Evolutionary conservation across 495 filamentous ascomycete species (phyloP), one percentile per base, ranked within the genome.

Genomic region (Cercophora newfieldiana): DNA sequence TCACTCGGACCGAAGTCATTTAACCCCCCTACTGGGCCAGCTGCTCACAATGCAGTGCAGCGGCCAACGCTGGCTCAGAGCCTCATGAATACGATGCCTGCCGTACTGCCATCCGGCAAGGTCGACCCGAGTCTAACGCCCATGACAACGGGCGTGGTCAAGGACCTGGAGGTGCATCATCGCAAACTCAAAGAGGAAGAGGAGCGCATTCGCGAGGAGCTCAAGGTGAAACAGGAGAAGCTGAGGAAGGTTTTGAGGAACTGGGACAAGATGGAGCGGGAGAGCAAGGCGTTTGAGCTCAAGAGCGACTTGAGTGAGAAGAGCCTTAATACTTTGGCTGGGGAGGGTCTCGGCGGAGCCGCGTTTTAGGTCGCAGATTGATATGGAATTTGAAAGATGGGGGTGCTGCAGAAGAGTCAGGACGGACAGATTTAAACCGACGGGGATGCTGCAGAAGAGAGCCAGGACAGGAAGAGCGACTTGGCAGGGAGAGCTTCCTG

Each of bases 11-110:
- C 74, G 25, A 79, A 79, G 26, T 77, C 79, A 0, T 84, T 84
- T 66, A 84, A 84, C 55, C 81, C 81, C 0, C 81, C 81, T 24
- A 84, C 81, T 2, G 81, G 81, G 6, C 81, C 81, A 0, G 75
- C 81, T 0, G 76, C 79, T 1, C 66, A 69, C 54, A 72, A 63
- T 44, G 66, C 59, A 7, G 37, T 28, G 5, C 47, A 69, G 2
- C 75, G 75, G n/a, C 77, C 69, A 22, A 78, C 74, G 49, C 74
- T 83, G 0, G 78, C 76, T 0, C 80, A 83, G 59, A 74, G 68
- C 55, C 70, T 82, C 7, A 61, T 84, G 0, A 66, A 78, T 21
- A 75, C 75, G 0, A 69, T 83, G 67, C 78, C 81, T 7, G 70
- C 77, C 7, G 62, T 82, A 19, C 65, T 82, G 1, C 77, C 78